These are phyloP conservation scores for Sparassis latifolia DNA, from an alignment of 1,284 basidiomycete species.

Conservation along the genomic window DNA sequence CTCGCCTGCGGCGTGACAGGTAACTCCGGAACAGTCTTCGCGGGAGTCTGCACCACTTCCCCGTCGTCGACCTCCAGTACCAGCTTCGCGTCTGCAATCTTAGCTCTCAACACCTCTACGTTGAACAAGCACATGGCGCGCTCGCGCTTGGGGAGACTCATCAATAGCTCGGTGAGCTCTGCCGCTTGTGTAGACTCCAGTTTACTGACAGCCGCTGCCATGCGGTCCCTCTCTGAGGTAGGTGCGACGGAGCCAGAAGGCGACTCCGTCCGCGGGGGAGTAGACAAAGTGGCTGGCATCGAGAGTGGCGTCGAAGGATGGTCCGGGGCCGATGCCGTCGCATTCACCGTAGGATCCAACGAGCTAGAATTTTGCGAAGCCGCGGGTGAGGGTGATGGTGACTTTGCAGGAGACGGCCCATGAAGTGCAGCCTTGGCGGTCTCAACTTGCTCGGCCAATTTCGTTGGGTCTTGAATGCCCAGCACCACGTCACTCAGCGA, in stretches of 20 bases:
- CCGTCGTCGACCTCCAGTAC: slow-evolving; percentile 71
- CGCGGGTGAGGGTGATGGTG: slow-evolving; percentile 39
- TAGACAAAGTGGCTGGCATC: slow-evolving; percentile 61
- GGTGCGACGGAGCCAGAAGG: slow-evolving; percentile 71
- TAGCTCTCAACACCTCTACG: slow-evolving; percentile 67
- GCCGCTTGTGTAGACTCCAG: slow-evolving; percentile 50
- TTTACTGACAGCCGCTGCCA: slow-evolving; percentile 59
- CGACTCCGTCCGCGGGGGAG: slow-evolving; percentile 74
- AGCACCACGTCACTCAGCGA: slow-evolving; percentile 71
- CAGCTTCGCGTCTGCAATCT: slow-evolving; percentile 77
- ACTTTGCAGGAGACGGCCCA: slow-evolving; percentile 38
- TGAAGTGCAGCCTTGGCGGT: slow-evolving; percentile 35
- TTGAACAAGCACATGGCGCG: slow-evolving; percentile 89
- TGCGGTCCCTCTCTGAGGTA: slow-evolving; percentile 67
- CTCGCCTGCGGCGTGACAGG: slow-evolving; percentile 60
- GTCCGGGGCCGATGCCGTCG: slow-evolving; percentile 75
- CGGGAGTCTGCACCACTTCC: slow-evolving; percentile 25
- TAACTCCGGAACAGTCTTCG: slow-evolving; percentile 26
- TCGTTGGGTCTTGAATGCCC: slow-evolving; percentile 63
- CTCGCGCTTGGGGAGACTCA: slow-evolving; percentile 82
- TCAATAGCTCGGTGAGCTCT: slow-evolving; percentile 73
- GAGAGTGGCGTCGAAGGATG: slow-evolving; percentile 79
- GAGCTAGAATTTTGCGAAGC: slow-evolving; percentile 59
- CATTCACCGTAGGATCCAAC: slow-evolving; percentile 53
- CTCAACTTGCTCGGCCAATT: slow-evolving; percentile 59